A percentile compares a stretch with the other conserved stretches of the same genome.
phyloP scores from a whole-genome alignment of 177 flowering plant species.

The Vitis hybrid region DNA sequence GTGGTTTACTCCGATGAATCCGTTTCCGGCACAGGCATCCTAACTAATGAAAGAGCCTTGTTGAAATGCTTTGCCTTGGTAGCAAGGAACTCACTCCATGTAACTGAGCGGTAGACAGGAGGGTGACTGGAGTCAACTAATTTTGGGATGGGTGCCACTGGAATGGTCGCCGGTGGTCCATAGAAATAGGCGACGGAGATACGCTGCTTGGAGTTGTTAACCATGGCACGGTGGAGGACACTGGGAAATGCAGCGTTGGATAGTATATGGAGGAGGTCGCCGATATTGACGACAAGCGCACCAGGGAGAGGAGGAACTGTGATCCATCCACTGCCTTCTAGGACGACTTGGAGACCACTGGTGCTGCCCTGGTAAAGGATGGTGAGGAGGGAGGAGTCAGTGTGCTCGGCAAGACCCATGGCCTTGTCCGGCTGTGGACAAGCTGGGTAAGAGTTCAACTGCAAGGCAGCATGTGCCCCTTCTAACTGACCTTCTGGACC shows the following conservation, averaged over 20 bases:
- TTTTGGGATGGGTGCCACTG: constrained; percentile 54
- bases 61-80: constrained; percentile 78
- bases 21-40: constrained; percentile 34
- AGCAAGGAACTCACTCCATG: constrained; percentile 80
- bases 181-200: constrained; percentile 75
- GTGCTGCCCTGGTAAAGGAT: constrained; percentile 66
- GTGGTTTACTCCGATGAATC: constrained; percentile 29
- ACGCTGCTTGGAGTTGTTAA: constrained; percentile 58
- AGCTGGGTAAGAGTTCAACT: constrained; percentile 77
- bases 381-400: constrained; percentile 81
- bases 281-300: constrained; percentile 75
- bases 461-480: constrained; percentile 28
- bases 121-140: constrained; percentile 48
- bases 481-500: constrained; percentile 37
- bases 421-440: constrained; percentile 85
- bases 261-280: constrained; percentile 84
- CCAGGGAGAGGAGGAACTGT: constrained; percentile 73
- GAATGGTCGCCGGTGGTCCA: constrained; percentile 62
- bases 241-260: constrained; percentile 76
- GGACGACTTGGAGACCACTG: constrained; percentile 70
- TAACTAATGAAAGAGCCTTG: constrained; percentile 64
- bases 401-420: constrained; percentile 93
- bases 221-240: constrained; percentile 81
- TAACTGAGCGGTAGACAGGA: constrained; percentile 67
- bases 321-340: constrained; percentile 64